phyloP scores from a whole-genome alignment of 2,329 filamentous ascomycete genomes.

The Didymella sp. region DNA sequence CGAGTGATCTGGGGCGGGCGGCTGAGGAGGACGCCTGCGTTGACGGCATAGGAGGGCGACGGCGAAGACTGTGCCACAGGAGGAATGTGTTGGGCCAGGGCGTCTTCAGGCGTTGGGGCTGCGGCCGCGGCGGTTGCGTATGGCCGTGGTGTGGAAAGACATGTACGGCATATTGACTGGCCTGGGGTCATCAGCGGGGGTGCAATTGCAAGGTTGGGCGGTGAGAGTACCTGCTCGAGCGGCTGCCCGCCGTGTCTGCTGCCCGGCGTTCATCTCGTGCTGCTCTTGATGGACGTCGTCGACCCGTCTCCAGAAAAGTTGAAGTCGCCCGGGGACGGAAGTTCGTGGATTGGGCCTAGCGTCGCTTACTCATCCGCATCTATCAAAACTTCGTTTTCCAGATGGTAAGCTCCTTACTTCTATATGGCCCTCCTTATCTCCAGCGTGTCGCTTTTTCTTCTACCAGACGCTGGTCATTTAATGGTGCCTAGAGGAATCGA shows the following conservation, averaged over 20 bases:
- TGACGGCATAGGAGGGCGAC: constrained; percentile 53
- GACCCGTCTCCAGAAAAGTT: background rate
- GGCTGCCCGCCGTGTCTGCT: constrained; percentile 54
- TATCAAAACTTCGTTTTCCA: constrained; percentile 27
- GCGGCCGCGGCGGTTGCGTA: constrained; percentile 48
- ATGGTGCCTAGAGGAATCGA: constrained; percentile 79
- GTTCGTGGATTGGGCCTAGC: constrained; percentile 42
- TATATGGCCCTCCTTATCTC: constrained; percentile 87
- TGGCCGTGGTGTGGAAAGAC: constrained; percentile 48
- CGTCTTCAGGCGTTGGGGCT: constrained; percentile 46
- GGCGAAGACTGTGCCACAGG: constrained; percentile 51
- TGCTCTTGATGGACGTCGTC: constrained; percentile 3
- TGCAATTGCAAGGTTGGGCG: background rate
- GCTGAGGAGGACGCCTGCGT: constrained; percentile 80
- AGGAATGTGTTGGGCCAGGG: constrained; percentile 40
- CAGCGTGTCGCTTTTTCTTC: constrained; percentile 67
- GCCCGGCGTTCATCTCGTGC: constrained; percentile 52
- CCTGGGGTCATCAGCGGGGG: constrained; percentile 44
- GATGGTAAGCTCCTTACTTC: constrained; percentile 51
- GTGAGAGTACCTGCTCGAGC: constrained; percentile 47
- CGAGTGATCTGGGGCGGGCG: constrained; percentile 88
- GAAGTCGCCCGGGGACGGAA: constrained; percentile 33
- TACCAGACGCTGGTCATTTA: constrained; percentile 81
- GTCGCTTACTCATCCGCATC: constrained; percentile 24
- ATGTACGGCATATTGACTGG: constrained; percentile 55